Conservation (phyloP, 73 alveolate genomes). For the Durusdinium trenchii region DNA sequence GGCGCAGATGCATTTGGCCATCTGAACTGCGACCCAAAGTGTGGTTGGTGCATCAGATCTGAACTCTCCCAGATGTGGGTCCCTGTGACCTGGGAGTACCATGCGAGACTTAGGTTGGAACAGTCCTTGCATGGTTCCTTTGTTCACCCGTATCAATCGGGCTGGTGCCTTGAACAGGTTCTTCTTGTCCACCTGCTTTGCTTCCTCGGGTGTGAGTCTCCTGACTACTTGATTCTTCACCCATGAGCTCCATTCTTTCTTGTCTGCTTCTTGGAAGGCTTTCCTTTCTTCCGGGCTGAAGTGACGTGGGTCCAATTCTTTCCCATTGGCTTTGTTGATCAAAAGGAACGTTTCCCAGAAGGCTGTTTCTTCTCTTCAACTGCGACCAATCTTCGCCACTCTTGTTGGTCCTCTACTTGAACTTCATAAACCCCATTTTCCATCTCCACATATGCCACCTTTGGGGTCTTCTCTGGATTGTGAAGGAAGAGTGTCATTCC, state of each 20-base stretch:
- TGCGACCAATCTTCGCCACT: neutral
- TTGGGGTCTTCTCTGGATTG: neutral
- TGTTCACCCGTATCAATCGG: too few relatives aligned
- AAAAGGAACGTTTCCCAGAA: neutral
- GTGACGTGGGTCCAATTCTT: constrained; percentile 44
- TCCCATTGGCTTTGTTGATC: neutral
- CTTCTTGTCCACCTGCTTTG: too few relatives aligned
- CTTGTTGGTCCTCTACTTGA: neutral
- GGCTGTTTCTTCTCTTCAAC: neutral
- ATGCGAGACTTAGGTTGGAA: neutral
- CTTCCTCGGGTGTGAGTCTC: too few relatives aligned
- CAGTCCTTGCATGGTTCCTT: neutral
- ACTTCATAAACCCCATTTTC: neutral
- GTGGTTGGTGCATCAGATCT: constrained; percentile 9
- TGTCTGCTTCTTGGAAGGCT: neutral
- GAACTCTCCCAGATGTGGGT: neutral
- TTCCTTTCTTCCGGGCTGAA: neutral
- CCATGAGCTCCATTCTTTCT: constrained; percentile 28
- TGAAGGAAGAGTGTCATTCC: neutral
- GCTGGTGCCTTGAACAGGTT: too few relatives aligned
- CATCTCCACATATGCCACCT: neutral
- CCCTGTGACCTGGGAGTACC: neutral
- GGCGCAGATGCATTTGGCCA: neutral
- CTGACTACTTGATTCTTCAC: too few relatives aligned
- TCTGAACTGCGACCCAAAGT: neutral